phyloP scores from a whole-genome alignment of 192 early-diverging fungal species.

The Tieghemiomyces parasiticus region DNA sequence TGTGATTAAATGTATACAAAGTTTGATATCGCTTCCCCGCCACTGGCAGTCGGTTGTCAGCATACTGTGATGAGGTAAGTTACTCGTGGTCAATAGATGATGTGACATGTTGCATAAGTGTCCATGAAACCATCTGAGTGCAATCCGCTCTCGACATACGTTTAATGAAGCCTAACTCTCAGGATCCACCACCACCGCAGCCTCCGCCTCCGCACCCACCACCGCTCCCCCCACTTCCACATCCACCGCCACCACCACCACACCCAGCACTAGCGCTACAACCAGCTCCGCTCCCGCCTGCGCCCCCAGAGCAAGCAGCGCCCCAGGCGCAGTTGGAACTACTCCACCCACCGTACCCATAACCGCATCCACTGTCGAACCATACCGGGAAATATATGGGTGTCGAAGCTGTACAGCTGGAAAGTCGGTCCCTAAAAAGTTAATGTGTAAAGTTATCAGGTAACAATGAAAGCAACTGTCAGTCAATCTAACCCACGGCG shows the following conservation, averaged over 20 bases:
- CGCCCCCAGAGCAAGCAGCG: background rate
- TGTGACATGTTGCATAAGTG: too few relatives aligned
- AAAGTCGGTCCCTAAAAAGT: background rate
- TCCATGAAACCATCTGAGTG: background rate
- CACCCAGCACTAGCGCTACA: constrained; percentile 9
- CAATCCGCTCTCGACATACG: too few relatives aligned
- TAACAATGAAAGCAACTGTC: background rate
- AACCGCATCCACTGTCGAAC: background rate
- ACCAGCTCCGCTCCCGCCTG: background rate
- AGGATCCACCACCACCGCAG: constrained; percentile 1
- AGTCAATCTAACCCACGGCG: background rate
- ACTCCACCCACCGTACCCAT: background rate
- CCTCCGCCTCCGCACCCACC: constrained; percentile 11
- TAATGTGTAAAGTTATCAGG: background rate
- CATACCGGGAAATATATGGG: background rate
- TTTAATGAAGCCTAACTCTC: too few relatives aligned
- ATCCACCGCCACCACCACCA: constrained; percentile 11
- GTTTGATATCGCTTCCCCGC: too few relatives aligned
- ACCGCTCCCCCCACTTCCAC: constrained; percentile 12
- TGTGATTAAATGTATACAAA: background rate
- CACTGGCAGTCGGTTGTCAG: too few relatives aligned
- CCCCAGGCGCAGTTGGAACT: background rate
- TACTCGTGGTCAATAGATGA: too few relatives aligned
- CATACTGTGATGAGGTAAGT: too few relatives aligned
- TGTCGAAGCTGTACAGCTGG: background rate